These are phyloP conservation scores for Penicillium polonicum DNA, from an alignment of 2,329 filamentous ascomycete genomes.

Conservation along the genomic window DNA sequence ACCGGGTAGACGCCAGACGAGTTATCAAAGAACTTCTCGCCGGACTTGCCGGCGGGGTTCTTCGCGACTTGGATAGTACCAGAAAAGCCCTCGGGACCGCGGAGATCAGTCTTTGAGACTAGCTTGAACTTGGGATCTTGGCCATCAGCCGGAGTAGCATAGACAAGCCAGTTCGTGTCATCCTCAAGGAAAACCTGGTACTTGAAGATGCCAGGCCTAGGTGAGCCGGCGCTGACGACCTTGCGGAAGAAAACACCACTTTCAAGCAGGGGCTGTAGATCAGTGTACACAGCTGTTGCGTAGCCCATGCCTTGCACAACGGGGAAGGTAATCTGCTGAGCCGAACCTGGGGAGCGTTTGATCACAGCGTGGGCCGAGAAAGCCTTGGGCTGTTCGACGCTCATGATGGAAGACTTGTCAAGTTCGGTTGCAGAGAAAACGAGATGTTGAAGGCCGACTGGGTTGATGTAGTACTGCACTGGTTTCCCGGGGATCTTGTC, in stretches of 20 bases:
- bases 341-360: constrained; percentile 51
- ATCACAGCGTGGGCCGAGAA: constrained; percentile 70
- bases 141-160: constrained; percentile 63
- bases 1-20: constrained; percentile 73
- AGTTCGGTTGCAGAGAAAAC: constrained; percentile 78
- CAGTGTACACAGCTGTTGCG: constrained; percentile 73
- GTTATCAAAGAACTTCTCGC: constrained; percentile 70
- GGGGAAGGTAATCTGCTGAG: constrained; percentile 70
- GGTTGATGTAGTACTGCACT: constrained; percentile 73
- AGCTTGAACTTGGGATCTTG: constrained; percentile 66
- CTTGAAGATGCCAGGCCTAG: constrained; percentile 68
- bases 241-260: constrained; percentile 71
- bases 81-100: constrained; percentile 66
- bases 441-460: constrained; percentile 76
- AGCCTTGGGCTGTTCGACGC: constrained; percentile 52
- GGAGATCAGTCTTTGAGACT: constrained; percentile 63
- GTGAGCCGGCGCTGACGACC: constrained; percentile 54
- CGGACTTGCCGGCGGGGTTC: constrained; percentile 57
- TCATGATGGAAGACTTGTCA: constrained; percentile 56
- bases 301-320: constrained; percentile 88
- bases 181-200: constrained; percentile 73
- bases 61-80: constrained; percentile 84
- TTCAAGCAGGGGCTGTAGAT: constrained; percentile 69
- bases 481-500: constrained; percentile 56
- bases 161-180: constrained; percentile 74